These are phyloP conservation scores for Vigna hirtella DNA, from an alignment of 306 rosid species.

Conservation along the genomic window DNA sequence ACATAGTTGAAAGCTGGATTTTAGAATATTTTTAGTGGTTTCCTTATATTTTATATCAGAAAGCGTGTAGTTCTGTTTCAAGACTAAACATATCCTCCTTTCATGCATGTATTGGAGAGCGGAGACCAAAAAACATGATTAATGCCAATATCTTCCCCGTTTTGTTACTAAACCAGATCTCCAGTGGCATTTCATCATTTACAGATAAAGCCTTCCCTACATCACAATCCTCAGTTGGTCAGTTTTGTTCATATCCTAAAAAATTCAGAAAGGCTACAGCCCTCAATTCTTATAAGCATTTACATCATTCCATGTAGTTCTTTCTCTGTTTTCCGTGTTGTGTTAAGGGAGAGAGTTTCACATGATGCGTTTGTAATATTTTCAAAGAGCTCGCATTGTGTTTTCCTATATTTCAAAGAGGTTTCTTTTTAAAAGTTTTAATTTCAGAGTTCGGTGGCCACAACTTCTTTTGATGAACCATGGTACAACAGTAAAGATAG, in stretches of 20 bases:
- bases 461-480: not conserved
- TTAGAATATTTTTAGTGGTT: not conserved
- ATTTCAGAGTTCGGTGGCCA: not conserved
- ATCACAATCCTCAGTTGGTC: not conserved
- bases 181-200: not conserved
- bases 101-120: not conserved
- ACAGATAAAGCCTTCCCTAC: not conserved
- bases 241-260: not conserved
- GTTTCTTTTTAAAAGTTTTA: not conserved
- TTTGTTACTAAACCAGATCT: not conserved
- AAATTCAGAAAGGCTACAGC: not conserved
- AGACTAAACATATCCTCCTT: not conserved
- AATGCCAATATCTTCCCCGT: not conserved
- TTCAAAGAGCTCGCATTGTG: not conserved
- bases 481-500: not conserved
- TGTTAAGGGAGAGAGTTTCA: not conserved
- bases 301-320: not conserved
- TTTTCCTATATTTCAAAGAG: not conserved
- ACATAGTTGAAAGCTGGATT: not conserved
- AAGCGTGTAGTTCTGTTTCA: not conserved
- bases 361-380: not conserved
- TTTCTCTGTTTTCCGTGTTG: not conserved
- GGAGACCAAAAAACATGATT: not conserved
- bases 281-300: not conserved
- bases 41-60: not conserved